Evolutionary conservation across 495 filamentous ascomycete genomes (phyloP).

Genomic region (Ascobolus immersus): DNA sequence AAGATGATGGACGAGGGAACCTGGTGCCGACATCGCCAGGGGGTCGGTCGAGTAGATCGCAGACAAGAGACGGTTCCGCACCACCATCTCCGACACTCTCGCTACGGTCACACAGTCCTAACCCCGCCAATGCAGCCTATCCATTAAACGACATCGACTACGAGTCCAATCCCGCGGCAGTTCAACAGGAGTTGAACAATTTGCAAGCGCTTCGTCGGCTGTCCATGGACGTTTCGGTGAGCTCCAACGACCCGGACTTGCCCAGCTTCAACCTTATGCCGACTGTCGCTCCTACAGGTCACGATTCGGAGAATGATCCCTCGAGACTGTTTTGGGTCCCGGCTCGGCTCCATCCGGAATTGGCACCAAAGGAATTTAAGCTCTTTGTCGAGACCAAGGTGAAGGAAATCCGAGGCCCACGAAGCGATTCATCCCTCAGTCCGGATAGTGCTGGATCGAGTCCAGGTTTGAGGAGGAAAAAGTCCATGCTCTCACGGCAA

Average conservation of each 20-base stretch:
- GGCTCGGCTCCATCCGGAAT: conserved; percentile 73
- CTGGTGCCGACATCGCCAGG: too few species aligned
- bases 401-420: conserved; percentile 34
- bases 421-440: conserved; percentile 44
- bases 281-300: conserved; percentile 42
- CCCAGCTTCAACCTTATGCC: conserved; percentile 47
- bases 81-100: conserved; percentile 35
- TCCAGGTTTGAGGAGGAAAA: conserved; percentile 52
- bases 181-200: conserved; percentile 87
- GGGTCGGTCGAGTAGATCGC: neutral
- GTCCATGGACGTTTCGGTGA: conserved; percentile 90
- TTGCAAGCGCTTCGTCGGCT: conserved; percentile 82
- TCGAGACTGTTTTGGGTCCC: conserved; percentile 89
- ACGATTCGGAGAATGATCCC: conserved; percentile 65
- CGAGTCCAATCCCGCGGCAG: conserved; percentile 66
- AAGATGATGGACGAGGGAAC: too few species aligned
- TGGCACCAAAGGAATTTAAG: conserved; percentile 91
- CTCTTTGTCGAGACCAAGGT: conserved; percentile 84
- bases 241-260: conserved; percentile 80
- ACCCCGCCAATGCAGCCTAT: conserved; percentile 49
- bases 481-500: conserved; percentile 85
- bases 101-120: conserved; percentile 30
- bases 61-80: conserved; percentile 10
- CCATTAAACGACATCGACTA: conserved; percentile 82
- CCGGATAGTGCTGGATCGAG: conserved; percentile 30